Base-by-base conservation (phyloP, 768 basidiomycete genomes). In the Lactarius sanguifluus region DNA sequence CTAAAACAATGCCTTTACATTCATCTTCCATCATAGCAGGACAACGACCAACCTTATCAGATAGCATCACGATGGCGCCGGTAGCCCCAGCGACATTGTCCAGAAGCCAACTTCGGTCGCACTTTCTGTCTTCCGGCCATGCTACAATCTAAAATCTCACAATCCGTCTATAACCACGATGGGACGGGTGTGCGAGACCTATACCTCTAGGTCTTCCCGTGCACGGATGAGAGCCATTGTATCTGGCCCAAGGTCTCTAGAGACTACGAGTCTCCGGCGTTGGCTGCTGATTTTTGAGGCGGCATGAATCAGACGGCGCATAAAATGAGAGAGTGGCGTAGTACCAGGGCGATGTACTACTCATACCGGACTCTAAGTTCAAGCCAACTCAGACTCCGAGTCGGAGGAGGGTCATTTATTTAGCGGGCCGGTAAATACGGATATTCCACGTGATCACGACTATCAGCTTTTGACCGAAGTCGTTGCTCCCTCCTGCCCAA, bases 31-130 rank as follows among this genome's bases (percentile, higher is more conserved):
- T 70, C 62, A 1, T 61, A 56, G 8, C 58, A 57, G 18, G 71
- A 52, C 59, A 55, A 38, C 57, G 56, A 7, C 72, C 41, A 68
- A 90, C 94, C 77, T 87, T 88, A 61, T 96, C 94, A 0, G 85
- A 79, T 2, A 92, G 72, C 80, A 89, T 86, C 28, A 90, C 73
- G 16, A 84, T 67, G 15, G 79, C 57, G 0, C 89, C 95, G 10
- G 76, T 71, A 3, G 89, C 86, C 5, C 88, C 91, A n/a, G 76
- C 75, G 7, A 87, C 79, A 67, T 94, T 89, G 61, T 89, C 80
- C 25, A 94, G 76, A 4, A 96, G 76, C 94, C 93, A 96, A 25
- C 80, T 71, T 18, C 86, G 80, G 45, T 85, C 82, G 64, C 85
- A 89, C 2, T 77, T 72, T 6, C 79, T 70, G 70, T 91, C 85